Evolutionary conservation across 345 rosid genomes (phyloP), one percentile per base, ranked within the genome.

Genomic region (Excoecaria agallocha): DNA sequence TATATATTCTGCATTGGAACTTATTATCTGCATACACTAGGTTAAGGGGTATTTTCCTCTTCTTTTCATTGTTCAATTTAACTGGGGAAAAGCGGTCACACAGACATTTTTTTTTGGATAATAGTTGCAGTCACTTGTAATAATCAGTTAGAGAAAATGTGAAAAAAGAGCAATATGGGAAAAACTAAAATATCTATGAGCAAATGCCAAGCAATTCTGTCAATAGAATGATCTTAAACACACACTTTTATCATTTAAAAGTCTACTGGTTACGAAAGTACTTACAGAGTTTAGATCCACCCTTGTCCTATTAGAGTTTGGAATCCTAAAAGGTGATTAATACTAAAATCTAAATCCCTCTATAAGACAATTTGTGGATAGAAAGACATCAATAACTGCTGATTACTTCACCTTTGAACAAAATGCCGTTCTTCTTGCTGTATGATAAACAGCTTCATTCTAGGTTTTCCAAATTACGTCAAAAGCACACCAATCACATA

Each of bases 21-120:
- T n/a, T n/a, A n/a, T n/a, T n/a, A n/a, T n/a, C n/a, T n/a, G 22
- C 50, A 25, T 78, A 56, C 57, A 41, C 13, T 65, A 45, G 56
- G 5, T 38, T 45, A 46, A 41, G 46, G 55, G 46, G 35, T 16
- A 63, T 66, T 62, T 22, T 59, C 19, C 55, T 67, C 57, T 69
- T 59, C 38, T 54, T 37, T 60, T 62, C 70, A 45, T 49, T 69
- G 45, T 59, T 24, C 57, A 37, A 12, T 35, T 20, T 24, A 46
- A 24, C 22, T 7, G 24, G 22, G 67, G 19, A 54, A 39, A 55
- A 16, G 35, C 67, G 58, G 24, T 48, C 15, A 49, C 24, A 35
- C 38, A 57, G 43, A 45, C 10, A 5, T 73, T 68, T 16, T 8
- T 37, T 58, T 76, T 41, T 37, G 19, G 57, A 9, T n/a, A 43